Evolutionary conservation across 371 early-diverging fungal genomes (phyloP).

Genomic region (Scutellospora calospora): DNA sequence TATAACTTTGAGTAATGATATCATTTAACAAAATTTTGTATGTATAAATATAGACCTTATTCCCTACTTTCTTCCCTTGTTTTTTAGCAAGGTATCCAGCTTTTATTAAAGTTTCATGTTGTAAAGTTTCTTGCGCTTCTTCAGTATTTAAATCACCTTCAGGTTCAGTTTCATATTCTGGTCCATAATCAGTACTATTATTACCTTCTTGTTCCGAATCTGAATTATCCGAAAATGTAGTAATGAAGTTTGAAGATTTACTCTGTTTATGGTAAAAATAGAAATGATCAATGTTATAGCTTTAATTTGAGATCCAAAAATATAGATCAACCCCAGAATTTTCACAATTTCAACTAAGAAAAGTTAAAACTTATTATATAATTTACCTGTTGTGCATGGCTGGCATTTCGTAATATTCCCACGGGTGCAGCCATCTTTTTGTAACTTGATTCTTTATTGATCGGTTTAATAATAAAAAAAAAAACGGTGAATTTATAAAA

Average conservation of each 20-base stretch:
- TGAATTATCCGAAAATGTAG: constrained; percentile 37
- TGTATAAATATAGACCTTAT: neutral
- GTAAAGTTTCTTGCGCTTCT: constrained; percentile 43
- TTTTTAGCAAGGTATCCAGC: constrained; percentile 35
- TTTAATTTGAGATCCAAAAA: too few relatives aligned
- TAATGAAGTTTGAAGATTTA: neutral
- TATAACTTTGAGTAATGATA: neutral
- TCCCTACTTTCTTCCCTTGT: constrained; percentile 63
- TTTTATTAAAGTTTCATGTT: constrained; percentile 39
- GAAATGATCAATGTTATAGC: neutral
- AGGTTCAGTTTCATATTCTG: constrained; percentile 42
- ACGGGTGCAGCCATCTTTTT: constrained; percentile 12
- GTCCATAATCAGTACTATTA: neutral
- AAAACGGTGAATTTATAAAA: too few relatives aligned
- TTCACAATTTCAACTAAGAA: too few relatives aligned
- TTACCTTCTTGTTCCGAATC: constrained; percentile 41
- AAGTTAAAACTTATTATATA: too few relatives aligned
- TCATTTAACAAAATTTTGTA: neutral
- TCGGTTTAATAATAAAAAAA: neutral
- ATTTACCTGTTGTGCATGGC: neutral
- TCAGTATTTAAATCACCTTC: neutral
- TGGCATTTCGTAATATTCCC: constrained; percentile 5
- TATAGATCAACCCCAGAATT: too few relatives aligned
- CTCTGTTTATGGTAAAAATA: neutral
- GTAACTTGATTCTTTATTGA: neutral